Evolutionary conservation across 2,329 filamentous ascomycete species (phyloP).

Genomic region (Cadophora malorum): DNA sequence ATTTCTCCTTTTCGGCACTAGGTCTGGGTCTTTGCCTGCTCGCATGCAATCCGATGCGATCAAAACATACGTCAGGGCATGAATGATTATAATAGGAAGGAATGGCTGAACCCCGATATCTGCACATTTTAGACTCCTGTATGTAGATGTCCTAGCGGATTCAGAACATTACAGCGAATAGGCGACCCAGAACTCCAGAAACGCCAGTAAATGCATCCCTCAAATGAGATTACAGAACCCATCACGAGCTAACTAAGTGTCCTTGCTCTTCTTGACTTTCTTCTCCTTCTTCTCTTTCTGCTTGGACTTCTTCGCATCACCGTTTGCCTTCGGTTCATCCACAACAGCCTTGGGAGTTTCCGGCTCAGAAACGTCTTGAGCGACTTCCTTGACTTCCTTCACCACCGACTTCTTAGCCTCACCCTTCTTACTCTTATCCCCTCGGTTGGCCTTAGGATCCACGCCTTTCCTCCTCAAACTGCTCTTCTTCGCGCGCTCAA

Average conservation of each 20-base stretch:
- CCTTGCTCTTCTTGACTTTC: conserved; percentile 24
- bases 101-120: neutral
- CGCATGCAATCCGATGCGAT: neutral
- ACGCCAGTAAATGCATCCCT: conserved; percentile 6
- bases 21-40: neutral
- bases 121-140: conserved; percentile 16
- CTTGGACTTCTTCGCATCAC: neutral
- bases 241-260: conserved; percentile 7
- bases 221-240: neutral
- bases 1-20: neutral
- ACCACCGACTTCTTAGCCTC: conserved; percentile 18
- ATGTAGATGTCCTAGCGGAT: conserved; percentile 1
- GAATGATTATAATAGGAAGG: neutral
- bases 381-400: neutral
- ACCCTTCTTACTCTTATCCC: conserved; percentile 38
- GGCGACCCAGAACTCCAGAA: conserved; percentile 1
- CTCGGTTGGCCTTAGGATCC: conserved; percentile 66
- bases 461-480: conserved; percentile 76
- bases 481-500: conserved; percentile 75
- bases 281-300: conserved; percentile 21
- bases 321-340: neutral
- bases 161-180: neutral
- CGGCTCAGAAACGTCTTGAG: neutral
- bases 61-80: neutral
- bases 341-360: neutral